phyloP scores from a whole-genome alignment of 208 protist species.

The Tritrichomonas musculus region DNA sequence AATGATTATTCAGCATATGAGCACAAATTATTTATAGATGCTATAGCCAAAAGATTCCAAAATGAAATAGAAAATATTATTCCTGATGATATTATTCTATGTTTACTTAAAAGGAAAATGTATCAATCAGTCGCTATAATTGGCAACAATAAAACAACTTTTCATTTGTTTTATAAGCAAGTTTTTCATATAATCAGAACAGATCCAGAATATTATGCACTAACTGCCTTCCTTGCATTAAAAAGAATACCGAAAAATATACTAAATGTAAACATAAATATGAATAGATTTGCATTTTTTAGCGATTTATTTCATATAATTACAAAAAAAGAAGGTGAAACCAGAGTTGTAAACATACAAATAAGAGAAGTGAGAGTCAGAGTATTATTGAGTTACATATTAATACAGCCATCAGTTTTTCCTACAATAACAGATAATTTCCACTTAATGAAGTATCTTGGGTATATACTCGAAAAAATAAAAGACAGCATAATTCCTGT shows the following conservation, averaged over 20 bases:
- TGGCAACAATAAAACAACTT: neutral
- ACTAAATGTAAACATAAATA: neutral
- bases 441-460: neutral
- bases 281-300: neutral
- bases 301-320: neutral
- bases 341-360: neutral
- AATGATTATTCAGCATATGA: neutral
- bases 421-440: neutral
- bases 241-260: neutral
- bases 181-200: neutral
- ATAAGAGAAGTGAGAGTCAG: neutral
- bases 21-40: neutral
- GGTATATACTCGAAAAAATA: neutral
- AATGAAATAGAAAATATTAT: neutral
- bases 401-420: neutral
- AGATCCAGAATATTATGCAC: neutral
- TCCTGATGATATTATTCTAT: neutral
- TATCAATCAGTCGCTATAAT: neutral
- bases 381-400: neutral
- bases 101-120: neutral
- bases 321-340: neutral
- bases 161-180: neutral
- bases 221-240: neutral
- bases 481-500: neutral
- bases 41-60: neutral